Conservation (phyloP, 1,139 yeast species). For the Blastobotrys apis region DNA sequence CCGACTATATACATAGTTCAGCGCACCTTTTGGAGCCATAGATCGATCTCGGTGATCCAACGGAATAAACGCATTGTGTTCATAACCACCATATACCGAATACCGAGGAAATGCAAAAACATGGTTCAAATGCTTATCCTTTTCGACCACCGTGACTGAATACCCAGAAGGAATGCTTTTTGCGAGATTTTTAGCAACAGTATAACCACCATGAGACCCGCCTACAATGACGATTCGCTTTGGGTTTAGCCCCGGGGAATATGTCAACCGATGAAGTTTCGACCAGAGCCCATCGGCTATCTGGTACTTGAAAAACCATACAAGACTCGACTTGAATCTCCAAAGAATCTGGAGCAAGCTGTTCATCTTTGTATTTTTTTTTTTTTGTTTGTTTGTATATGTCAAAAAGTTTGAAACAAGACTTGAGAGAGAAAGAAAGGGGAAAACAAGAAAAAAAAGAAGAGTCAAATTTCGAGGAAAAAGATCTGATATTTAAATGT, state of each 20-base stretch:
- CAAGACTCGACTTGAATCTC: not conserved
- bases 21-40: conserved; percentile 15
- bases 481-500: no score
- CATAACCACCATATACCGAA: conserved; percentile 19
- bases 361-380: not conserved
- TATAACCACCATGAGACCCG: conserved; percentile 21
- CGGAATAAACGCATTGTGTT: conserved; percentile 20
- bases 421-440: not conserved
- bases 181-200: conserved; percentile 17
- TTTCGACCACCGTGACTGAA: conserved; percentile 18
- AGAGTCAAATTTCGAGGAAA: not conserved
- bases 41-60: conserved; percentile 10
- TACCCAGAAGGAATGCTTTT: conserved; percentile 17
- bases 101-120: conserved; percentile 22
- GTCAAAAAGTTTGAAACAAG: not conserved
- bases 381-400: not conserved
- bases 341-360: conserved; percentile 2
- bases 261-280: conserved; percentile 11
- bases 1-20: conserved; percentile 4
- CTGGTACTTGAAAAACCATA: conserved; percentile 3
- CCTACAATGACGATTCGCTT: conserved; percentile 20
- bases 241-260: conserved; percentile 17
- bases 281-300: conserved; percentile 3
- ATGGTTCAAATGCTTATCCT: conserved; percentile 17
- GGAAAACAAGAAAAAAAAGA: conserved; percentile 3